Conservation (phyloP, 1,139 yeast genomes). For the Diutina pseudorugosa region DNA sequence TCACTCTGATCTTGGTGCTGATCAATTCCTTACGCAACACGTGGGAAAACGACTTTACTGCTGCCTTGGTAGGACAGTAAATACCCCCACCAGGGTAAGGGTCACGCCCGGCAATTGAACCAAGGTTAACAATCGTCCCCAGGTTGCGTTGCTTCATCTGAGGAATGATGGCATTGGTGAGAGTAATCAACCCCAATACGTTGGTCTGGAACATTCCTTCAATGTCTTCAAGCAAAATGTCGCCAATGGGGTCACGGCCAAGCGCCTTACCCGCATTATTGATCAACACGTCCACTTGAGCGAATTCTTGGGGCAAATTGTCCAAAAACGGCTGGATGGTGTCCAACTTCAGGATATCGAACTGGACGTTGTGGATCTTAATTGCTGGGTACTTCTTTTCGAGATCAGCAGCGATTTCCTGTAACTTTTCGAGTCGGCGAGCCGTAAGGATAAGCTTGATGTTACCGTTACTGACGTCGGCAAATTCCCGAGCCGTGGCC, state of each 20-base stretch:
- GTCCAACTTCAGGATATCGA: constrained; percentile 50
- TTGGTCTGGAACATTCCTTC: constrained; percentile 60
- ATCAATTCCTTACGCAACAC: constrained; percentile 71
- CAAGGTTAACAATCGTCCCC: constrained; percentile 76
- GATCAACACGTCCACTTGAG: constrained; percentile 51
- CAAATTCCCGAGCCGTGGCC: constrained; percentile 1
- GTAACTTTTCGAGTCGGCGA: constrained; percentile 47
- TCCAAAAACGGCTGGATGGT: constrained; percentile 42
- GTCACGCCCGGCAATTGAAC: constrained; percentile 83
- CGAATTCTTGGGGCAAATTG: constrained; percentile 38
- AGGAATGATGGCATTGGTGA: constrained; percentile 59
- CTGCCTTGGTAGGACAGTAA: constrained; percentile 84
- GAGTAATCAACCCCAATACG: constrained; percentile 56
- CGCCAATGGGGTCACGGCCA: constrained; percentile 57
- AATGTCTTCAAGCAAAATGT: constrained; percentile 39
- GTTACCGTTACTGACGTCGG: constrained; percentile 50
- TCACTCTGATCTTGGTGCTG: constrained; percentile 60
- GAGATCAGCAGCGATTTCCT: constrained; percentile 33
- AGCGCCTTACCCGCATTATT: constrained; percentile 80
- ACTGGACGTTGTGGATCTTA: constrained; percentile 32
- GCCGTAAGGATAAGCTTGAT: constrained; percentile 59
- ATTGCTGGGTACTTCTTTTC: constrained; percentile 32
- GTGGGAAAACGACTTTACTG: constrained; percentile 64
- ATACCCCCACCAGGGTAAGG: constrained; percentile 80
- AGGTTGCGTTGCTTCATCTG: constrained; percentile 43